Evolutionary conservation across 805 yeast species (phyloP), one percentile per base, ranked within the genome.

Genomic region (Ogataea ramenticola): DNA sequence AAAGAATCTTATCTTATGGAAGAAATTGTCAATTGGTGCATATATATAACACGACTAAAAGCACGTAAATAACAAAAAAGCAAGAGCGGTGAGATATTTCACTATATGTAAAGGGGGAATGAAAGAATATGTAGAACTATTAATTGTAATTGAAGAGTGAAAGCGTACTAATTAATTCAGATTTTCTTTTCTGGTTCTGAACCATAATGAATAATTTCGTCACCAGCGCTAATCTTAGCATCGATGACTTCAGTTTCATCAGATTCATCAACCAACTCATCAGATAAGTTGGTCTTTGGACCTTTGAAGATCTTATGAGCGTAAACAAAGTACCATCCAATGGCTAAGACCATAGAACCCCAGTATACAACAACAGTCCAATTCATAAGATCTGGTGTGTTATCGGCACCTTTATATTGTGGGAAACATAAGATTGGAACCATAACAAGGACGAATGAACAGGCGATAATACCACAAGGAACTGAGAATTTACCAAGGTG

Each of bases 331-430:
- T 58, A 80, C 76, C 80, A 80, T 3, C 67, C 44, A 22, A 68
- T 52, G n/a, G 75, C 72, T 20, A 78, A 41, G 19, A 75, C 47
- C 75, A 80, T 65, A 12, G 83, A 76, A 2, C 81, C 84, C 55
- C 75, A 77, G 60, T 70, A 79, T 9, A 80, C 83, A 17, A 78
- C 70, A 36, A 64, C 70, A 1, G 86, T 80, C 83, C 84, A 80
- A 61, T 80, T 80, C 84, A 79, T 79, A 33, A 48, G 43, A 30
- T 58, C 61, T n/a, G 68, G 53, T 30, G 60, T 56, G 44, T 57
- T 56, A 48, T 67, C 53, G 5, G 60, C 51, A 22, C 73, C 73
- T 62, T 68, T 46, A 59, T 62, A 44, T 63, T 68, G 56, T 30
- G 84, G 83, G 74, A 79, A 75, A 55, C 80, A 73, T 51, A 80